phyloP scores from a whole-genome alignment of 306 rosid genomes.

The Morella rubra region DNA sequence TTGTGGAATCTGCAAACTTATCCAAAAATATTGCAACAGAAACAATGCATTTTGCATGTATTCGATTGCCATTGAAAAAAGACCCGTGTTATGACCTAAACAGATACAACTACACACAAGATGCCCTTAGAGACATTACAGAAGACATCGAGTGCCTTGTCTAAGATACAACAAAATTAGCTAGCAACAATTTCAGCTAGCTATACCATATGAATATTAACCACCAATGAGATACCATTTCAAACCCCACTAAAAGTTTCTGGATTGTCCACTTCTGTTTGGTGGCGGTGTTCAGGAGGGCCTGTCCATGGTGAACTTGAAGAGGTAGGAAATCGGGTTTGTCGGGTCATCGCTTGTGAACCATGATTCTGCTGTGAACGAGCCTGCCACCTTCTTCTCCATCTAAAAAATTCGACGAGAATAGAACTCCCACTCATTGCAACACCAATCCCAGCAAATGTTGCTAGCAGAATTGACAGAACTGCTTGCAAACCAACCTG shows the following conservation, averaged over 20 bases:
- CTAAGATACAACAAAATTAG: slow-evolving; percentile 4
- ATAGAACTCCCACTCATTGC: slow-evolving; percentile 93
- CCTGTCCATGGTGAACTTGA: slow-evolving; percentile 25
- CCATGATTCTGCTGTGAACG: slow-evolving; percentile 37
- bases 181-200: neutral
- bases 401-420: slow-evolving; percentile 48
- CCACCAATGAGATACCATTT: slow-evolving; percentile 19
- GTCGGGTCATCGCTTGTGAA: slow-evolving; percentile 28
- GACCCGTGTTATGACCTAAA: neutral
- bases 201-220: slow-evolving; percentile 3
- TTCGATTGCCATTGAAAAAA: neutral
- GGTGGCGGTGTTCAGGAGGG: slow-evolving; percentile 25
- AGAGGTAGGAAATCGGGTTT: slow-evolving; percentile 31
- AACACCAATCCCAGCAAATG: slow-evolving; percentile 87
- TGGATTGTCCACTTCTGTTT: slow-evolving; percentile 29
- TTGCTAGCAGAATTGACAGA: slow-evolving; percentile 77
- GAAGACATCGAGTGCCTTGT: neutral
- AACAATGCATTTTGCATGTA: neutral
- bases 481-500: slow-evolving; percentile 80
- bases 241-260: slow-evolving; percentile 30
- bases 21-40: neutral
- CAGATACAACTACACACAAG: neutral
- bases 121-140: slow-evolving; percentile 15
- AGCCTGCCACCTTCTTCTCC: slow-evolving; percentile 59
- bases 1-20: neutral